A percentile compares a stretch with the other conserved stretches of the same genome.
Conservation (phyloP, 2,329 filamentous ascomycete genomes). For the Ceratocystis papillata region DNA sequence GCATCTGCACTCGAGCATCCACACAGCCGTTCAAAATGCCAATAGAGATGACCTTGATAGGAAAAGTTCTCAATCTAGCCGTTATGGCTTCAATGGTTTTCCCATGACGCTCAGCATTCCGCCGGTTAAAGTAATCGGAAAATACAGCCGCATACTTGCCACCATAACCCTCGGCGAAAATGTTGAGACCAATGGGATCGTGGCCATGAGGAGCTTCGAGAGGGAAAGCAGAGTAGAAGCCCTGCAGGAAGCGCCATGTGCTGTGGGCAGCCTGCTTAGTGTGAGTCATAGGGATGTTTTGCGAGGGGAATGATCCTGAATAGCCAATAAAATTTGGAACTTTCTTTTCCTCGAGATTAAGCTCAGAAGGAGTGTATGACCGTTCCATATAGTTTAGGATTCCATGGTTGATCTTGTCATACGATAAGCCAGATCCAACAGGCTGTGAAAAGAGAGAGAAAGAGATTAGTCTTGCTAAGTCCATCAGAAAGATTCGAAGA, state of each 20-base stretch:
- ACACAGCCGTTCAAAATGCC: slow-evolving; percentile 64
- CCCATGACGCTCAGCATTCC: slow-evolving; percentile 42
- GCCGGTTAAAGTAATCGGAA: slow-evolving; percentile 46
- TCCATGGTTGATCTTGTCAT: slow-evolving; percentile 52
- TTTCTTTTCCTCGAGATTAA: slow-evolving; percentile 32
- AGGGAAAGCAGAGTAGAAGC: slow-evolving; percentile 48
- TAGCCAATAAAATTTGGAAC: slow-evolving; percentile 27
- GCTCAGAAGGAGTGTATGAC: slow-evolving; percentile 31
- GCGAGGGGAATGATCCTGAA: slow-evolving; percentile 15
- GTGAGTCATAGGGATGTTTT: slow-evolving; percentile 41
- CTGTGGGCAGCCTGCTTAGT: slow-evolving; percentile 47
- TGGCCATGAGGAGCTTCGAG: slow-evolving; percentile 35
- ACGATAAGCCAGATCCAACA: slow-evolving; percentile 59
- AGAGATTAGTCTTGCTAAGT: slow-evolving; percentile 31
- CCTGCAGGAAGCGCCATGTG: slow-evolving; percentile 56
- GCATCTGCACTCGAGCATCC: slow-evolving; percentile 51
- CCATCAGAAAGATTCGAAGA: slow-evolving; percentile 27
- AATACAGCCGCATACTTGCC: slow-evolving; percentile 60
- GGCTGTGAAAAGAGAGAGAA: slow-evolving; percentile 33
- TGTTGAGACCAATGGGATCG: slow-evolving; percentile 35
- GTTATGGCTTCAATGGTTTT: too few relatives aligned
- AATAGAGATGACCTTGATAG: slow-evolving; percentile 45
- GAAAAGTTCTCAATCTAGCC: slow-evolving; percentile 6
- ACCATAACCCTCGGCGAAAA: slow-evolving; percentile 60
- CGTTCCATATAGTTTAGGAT: slow-evolving; percentile 42